A percentile compares a stretch with the other conserved stretches of the same genome.
These are phyloP conservation scores for Brassica incana DNA, from an alignment of 345 rosid species.

Conservation along the genomic window DNA sequence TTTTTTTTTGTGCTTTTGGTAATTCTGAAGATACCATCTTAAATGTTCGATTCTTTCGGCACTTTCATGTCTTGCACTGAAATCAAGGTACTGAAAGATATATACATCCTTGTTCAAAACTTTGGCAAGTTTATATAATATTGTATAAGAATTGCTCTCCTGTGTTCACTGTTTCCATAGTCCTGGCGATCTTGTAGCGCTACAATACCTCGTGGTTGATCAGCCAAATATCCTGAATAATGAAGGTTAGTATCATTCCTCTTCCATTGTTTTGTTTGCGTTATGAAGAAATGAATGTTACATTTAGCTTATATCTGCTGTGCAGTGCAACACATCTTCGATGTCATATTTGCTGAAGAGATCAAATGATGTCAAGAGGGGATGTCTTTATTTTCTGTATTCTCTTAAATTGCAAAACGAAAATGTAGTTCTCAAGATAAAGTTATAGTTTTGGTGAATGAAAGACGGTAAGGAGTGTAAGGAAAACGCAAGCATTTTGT, in stretches of 20 bases:
- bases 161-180: constrained; percentile 35
- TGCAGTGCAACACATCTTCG: constrained; percentile 61
- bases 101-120: background rate
- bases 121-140: background rate
- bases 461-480: constrained; percentile 7
- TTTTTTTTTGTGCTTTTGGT: background rate
- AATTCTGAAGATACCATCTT: constrained; percentile 53
- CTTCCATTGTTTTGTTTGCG: background rate
- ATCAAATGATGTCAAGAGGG: constrained; percentile 29
- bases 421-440: background rate
- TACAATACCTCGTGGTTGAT: constrained; percentile 74
- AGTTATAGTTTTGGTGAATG: background rate
- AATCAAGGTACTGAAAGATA: constrained; percentile 56
- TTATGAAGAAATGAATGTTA: background rate
- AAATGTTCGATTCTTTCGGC: constrained; percentile 69
- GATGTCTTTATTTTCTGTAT: background rate
- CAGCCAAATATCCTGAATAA: constrained; percentile 75
- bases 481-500: background rate
- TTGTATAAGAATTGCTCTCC: background rate
- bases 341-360: constrained; percentile 65
- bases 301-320: constrained; percentile 8
- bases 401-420: background rate
- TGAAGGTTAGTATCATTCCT: constrained; percentile 51
- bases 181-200: constrained; percentile 55
- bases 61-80: constrained; percentile 57